phyloP scores from a whole-genome alignment of 768 basidiomycete genomes.

The Tylopilus plumbeoviolaceoides region DNA sequence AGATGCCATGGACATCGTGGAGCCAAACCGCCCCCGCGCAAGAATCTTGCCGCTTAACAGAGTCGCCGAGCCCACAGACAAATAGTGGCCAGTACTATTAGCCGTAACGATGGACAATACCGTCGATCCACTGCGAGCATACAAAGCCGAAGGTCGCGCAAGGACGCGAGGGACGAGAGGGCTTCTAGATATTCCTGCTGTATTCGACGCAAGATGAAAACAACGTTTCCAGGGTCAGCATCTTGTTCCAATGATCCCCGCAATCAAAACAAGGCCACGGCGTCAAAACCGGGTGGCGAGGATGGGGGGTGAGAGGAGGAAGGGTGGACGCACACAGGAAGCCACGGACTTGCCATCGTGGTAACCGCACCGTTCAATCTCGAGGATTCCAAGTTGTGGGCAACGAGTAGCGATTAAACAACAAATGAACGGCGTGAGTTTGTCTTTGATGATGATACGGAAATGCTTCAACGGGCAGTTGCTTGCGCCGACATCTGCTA shows the following conservation, averaged over 20 bases:
- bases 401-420: slow-evolving; percentile 25
- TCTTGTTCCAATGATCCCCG: slow-evolving; percentile 21
- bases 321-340: slow-evolving; percentile 31
- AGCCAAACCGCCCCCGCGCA: slow-evolving; percentile 34
- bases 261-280: slow-evolving; percentile 19
- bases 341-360: slow-evolving; percentile 36
- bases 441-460: slow-evolving; percentile 35
- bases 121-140: slow-evolving; percentile 33
- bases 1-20: slow-evolving; percentile 38
- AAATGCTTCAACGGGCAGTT: slow-evolving; percentile 32
- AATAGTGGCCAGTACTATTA: slow-evolving; percentile 10
- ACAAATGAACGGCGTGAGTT: slow-evolving; percentile 31
- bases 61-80: slow-evolving; percentile 32
- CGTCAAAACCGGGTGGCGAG: slow-evolving; percentile 13
- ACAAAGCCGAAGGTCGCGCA: slow-evolving; percentile 32
- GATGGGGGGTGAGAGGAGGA: slow-evolving; percentile 10
- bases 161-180: slow-evolving; percentile 23
- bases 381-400: slow-evolving; percentile 32
- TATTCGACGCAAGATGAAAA: slow-evolving; percentile 23
- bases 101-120: slow-evolving; percentile 30
- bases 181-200: slow-evolving; percentile 35
- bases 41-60: slow-evolving; percentile 29
- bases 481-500: slow-evolving; percentile 28
- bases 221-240: slow-evolving; percentile 29
- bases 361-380: slow-evolving; percentile 35